A percentile compares a stretch with the other conserved stretches of the same genome.
These are phyloP conservation scores for Clitopilus passeckerianus DNA, from an alignment of 768 basidiomycete species.

Conservation along the genomic window DNA sequence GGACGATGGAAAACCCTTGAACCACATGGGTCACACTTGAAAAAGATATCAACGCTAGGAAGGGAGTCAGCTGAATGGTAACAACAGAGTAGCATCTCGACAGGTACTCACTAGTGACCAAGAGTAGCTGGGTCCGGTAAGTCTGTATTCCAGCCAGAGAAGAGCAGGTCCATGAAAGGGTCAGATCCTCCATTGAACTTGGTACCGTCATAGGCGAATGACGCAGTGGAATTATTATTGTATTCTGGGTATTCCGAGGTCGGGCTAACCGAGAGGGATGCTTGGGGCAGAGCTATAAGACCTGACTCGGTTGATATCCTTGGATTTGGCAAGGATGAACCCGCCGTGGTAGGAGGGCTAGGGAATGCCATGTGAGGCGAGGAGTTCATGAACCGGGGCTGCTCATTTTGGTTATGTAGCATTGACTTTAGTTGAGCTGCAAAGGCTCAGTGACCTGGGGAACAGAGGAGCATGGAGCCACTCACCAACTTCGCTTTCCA, in stretches of 20 bases:
- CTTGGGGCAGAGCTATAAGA: conserved; percentile 39
- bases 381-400: conserved; percentile 6
- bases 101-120: conserved; percentile 64
- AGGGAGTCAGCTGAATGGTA: conserved; percentile 7
- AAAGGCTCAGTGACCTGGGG: conserved; percentile 2
- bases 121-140: conserved; percentile 71
- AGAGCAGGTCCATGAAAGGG: conserved; percentile 60
- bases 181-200: conserved; percentile 25
- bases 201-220: neutral
- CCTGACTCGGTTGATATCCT: conserved; percentile 6
- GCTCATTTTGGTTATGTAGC: conserved; percentile 45
- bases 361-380: conserved; percentile 34
- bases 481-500: conserved; percentile 76
- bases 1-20: conserved; percentile 80
- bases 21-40: conserved; percentile 83
- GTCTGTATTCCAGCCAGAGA: conserved; percentile 83
- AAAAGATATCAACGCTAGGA: conserved; percentile 80
- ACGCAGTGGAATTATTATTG: neutral
- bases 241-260: neutral
- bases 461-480: neutral
- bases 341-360: conserved; percentile 16
- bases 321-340: conserved; percentile 9
- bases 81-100: conserved; percentile 4
- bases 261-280: conserved; percentile 36
- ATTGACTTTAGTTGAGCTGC: conserved; percentile 61